Percentiles rank a stretch among this genome's conserved stretches.
phyloP scores from a whole-genome alignment of 2,329 filamentous ascomycete genomes.

The Alternaria arbusti region DNA sequence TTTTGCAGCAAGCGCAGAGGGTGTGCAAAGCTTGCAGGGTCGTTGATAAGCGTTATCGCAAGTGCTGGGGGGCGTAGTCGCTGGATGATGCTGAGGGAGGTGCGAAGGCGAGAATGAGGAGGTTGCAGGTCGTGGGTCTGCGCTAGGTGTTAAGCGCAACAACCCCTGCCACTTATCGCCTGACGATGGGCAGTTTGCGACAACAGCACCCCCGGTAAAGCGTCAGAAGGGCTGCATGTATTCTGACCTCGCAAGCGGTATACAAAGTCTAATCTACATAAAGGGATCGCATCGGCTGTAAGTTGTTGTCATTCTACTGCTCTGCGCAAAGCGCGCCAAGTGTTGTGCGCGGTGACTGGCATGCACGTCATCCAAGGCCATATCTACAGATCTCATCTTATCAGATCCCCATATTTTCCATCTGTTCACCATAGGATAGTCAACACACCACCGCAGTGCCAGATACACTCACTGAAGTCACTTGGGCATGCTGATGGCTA shows the following conservation, averaged over 20 bases:
- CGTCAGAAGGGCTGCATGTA: background rate
- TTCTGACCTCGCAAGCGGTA: background rate
- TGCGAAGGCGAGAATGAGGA: constrained; percentile 23
- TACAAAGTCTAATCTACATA: background rate
- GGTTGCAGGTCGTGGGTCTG: constrained; percentile 21
- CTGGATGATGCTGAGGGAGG: constrained; percentile 32
- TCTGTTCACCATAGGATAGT: background rate
- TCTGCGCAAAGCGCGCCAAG: constrained; percentile 9
- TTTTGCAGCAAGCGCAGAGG: constrained; percentile 33
- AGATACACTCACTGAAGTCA: background rate
- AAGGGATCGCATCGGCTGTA: background rate
- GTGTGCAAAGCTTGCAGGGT: constrained; percentile 4
- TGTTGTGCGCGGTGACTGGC: constrained; percentile 8
- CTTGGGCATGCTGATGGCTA: background rate
- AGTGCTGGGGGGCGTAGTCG: constrained; percentile 18
- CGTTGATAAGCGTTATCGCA: constrained; percentile 4
- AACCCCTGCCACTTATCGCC: constrained; percentile 10
- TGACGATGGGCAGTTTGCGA: constrained; percentile 19
- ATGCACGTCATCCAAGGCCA: constrained; percentile 31
- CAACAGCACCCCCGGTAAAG: background rate
- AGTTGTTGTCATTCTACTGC: background rate
- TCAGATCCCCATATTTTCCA: constrained; percentile 22
- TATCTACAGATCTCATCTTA: constrained; percentile 25
- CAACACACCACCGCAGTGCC: background rate
- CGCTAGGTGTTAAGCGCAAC: constrained; percentile 5